A percentile compares a stretch with the other conserved stretches of the same genome.
These are phyloP conservation scores for Penicillium simplicissimum DNA, from an alignment of 495 filamentous ascomycete genomes.

Conservation along the genomic window DNA sequence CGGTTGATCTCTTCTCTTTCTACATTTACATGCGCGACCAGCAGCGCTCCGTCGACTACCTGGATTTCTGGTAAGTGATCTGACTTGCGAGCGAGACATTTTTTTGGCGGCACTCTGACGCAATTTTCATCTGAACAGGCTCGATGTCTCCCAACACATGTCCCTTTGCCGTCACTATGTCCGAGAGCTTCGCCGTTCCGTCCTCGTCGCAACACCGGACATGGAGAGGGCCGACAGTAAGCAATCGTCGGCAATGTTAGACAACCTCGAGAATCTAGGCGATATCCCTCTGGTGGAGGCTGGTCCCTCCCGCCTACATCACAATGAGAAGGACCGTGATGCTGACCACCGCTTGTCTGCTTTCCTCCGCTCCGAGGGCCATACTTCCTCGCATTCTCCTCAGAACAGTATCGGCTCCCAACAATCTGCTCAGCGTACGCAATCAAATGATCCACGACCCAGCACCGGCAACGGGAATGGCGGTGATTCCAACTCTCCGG, in stretches of 20 bases:
- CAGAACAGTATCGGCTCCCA: slow-evolving; percentile 64
- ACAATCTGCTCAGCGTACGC: slow-evolving; percentile 40
- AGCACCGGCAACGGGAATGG: slow-evolving; percentile 57
- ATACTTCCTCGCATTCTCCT: slow-evolving; percentile 61
- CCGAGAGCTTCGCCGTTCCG: slow-evolving; percentile 87
- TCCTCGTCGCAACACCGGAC: slow-evolving; percentile 90
- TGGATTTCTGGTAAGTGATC: slow-evolving; percentile 89
- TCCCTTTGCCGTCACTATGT: slow-evolving; percentile 97
- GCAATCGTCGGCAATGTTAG: slow-evolving; percentile 76
- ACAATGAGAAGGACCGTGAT: slow-evolving; percentile 55
- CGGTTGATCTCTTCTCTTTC: slow-evolving; percentile 96
- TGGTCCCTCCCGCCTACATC: slow-evolving; percentile 45
- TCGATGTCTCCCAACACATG: slow-evolving; percentile 99
- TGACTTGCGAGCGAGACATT: not conserved
- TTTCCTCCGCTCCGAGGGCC: slow-evolving; percentile 75
- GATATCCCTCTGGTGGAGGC: slow-evolving; percentile 54
- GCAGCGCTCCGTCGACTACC: slow-evolving; percentile 93
- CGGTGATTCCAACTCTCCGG: slow-evolving; percentile 68
- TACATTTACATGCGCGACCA: slow-evolving; percentile 99
- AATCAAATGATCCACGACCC: slow-evolving; percentile 59
- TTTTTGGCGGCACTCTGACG: slow-evolving; percentile 1
- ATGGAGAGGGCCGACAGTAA: slow-evolving; percentile 79
- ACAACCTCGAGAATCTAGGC: slow-evolving; percentile 66
- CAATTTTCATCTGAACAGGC: slow-evolving; percentile 55
- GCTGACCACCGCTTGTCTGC: slow-evolving; percentile 86